These are phyloP conservation scores for Chaetomium cochliodes DNA, from an alignment of 495 filamentous ascomycete genomes.

Conservation along the genomic window DNA sequence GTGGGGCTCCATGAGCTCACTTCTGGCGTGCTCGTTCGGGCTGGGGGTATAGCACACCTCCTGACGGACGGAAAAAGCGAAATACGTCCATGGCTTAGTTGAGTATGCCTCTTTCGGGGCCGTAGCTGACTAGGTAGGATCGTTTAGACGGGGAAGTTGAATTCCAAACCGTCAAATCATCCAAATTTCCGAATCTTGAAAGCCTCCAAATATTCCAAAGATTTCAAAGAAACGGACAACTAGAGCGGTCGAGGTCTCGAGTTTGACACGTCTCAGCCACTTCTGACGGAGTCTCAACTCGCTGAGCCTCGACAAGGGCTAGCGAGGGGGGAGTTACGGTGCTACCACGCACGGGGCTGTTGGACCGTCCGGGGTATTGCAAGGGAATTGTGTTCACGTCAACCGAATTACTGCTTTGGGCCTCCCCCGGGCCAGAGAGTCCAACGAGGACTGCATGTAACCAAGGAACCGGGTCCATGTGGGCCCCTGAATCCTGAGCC, in stretches of 20 bases:
- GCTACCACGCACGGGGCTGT: too few relatives aligned
- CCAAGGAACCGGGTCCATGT: neutral
- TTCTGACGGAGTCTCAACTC: neutral
- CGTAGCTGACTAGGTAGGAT: too few relatives aligned
- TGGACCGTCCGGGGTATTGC: too few relatives aligned
- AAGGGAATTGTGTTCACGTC: neutral
- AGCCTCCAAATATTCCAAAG: too few relatives aligned
- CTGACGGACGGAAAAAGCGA: neutral
- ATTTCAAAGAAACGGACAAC: too few relatives aligned
- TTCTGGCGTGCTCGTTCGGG: too few relatives aligned
- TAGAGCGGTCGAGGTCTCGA: neutral
- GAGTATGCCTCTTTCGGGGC: neutral
- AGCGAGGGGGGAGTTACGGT: too few relatives aligned
- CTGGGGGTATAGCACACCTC: neutral
- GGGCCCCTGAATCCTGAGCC: neutral
- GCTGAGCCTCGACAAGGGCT: neutral
- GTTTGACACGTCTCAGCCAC: neutral
- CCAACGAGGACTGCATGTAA: neutral
- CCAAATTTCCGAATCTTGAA: neutral
- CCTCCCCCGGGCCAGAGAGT: neutral
- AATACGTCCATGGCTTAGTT: slow-evolving; percentile 3
- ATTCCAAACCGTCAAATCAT: neutral
- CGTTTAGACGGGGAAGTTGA: neutral
- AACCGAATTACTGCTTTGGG: slow-evolving; percentile 1
- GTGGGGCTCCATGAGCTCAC: too few relatives aligned